phyloP scores from a whole-genome alignment of 768 basidiomycete genomes.

The Trametes gibbosa region DNA sequence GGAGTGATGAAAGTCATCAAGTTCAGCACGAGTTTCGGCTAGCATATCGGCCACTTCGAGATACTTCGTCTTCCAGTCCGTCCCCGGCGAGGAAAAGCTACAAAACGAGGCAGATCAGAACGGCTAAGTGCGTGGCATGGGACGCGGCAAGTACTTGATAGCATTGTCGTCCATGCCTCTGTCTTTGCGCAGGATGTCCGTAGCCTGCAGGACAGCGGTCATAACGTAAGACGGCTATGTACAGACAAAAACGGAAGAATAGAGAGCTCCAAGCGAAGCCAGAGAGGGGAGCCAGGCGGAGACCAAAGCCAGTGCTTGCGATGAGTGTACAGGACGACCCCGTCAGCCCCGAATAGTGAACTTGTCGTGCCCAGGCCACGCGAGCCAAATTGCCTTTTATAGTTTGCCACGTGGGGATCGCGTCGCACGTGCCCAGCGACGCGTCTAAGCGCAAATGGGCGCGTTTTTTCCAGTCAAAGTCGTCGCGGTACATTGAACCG shows the following conservation, averaged over 20 bases:
- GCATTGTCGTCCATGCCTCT: slow-evolving; percentile 65
- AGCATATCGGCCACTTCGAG: slow-evolving; percentile 84
- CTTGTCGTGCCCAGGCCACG: slow-evolving; percentile 24
- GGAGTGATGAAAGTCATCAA: slow-evolving; percentile 83
- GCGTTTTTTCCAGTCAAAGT: not conserved
- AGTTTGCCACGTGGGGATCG: slow-evolving; percentile 9
- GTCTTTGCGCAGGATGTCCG: slow-evolving; percentile 58
- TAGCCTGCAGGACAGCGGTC: slow-evolving; percentile 59
- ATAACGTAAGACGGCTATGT: slow-evolving; percentile 17
- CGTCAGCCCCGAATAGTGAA: slow-evolving; percentile 23
- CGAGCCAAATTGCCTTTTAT: slow-evolving; percentile 20
- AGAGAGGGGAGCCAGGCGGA: slow-evolving; percentile 8
- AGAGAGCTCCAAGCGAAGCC: slow-evolving; percentile 13
- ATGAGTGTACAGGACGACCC: slow-evolving; percentile 17
- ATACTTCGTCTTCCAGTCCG: slow-evolving; percentile 79
- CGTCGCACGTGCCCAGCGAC: slow-evolving; percentile 10
- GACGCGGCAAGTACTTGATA: slow-evolving; percentile 45
- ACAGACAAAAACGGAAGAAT: slow-evolving; percentile 15
- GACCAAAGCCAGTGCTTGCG: slow-evolving; percentile 11
- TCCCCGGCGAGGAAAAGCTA: slow-evolving; percentile 48
- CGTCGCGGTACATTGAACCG: too few species aligned
- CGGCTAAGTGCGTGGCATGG: slow-evolving; percentile 7
- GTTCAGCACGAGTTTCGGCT: slow-evolving; percentile 77
- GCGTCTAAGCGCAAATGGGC: not conserved
- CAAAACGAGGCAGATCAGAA: slow-evolving; percentile 35